Base-by-base conservation (phyloP, 768 basidiomycete genomes). In the Dioszegia hungarica region DNA sequence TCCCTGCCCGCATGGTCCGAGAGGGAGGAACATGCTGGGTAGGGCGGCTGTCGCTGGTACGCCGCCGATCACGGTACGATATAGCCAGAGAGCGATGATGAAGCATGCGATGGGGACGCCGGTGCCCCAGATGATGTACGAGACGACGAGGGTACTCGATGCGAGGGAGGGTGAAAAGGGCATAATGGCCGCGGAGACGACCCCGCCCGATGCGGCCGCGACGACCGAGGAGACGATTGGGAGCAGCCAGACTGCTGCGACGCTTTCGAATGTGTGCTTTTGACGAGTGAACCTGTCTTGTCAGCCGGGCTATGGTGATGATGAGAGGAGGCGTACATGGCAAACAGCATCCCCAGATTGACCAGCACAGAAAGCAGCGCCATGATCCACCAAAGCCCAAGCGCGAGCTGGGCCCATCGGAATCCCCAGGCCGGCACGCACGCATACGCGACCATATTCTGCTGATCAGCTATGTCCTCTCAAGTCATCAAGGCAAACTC, bases 141-240 rank as follows among this genome's bases (percentile, higher is more conserved):
- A 81, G 43, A 82, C 74, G 2, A 79, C 74, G 43, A 82, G 58
- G 4, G 86, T 86, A 22, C 85, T 68, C 38, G 85, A 77, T 1
- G 86, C 85, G 59, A 81, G 75, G 0, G 71, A 60, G 1, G 77
- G 68, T 29, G 82, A 81, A 66, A 80, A 78, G 11, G 75, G 56
- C 10, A 78, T 60, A 3, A 90, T 70, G 3, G 83, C 78, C 1
- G 73, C 65, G 0, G 83, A 82, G 22, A 89, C 72, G 39, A 85
- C 73, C 0, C 81, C 85, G 1, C 88, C 88, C 0, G 83, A 79
- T 0, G 88, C 85, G 0, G 86, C 80, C 1, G 82, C 83, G 67
- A 90, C 88, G 40, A 86, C 81, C 15, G 86, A 79, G 0, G 88
- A 83, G 3, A 90, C 85, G 11, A 88, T 82, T 0, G 89, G 89